Evolutionary conservation across 352 stramenopile species (phyloP).

Genomic region (Phytophthora constricta): DNA sequence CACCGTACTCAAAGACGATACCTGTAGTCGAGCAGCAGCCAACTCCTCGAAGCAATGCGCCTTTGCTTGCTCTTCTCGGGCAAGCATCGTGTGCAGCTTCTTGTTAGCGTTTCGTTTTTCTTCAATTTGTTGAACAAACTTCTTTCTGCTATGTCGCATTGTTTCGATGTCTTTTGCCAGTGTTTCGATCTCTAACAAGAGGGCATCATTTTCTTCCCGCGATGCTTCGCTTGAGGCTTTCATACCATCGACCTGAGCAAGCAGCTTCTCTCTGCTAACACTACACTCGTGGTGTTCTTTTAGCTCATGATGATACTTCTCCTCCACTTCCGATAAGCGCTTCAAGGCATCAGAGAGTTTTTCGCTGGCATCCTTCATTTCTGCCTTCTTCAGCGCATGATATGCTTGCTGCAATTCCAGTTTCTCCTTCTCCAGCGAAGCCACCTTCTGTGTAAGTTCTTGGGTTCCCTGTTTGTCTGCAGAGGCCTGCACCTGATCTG

Average conservation of each 20-base stretch:
- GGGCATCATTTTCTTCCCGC: slow-evolving; percentile 78
- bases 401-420: slow-evolving; percentile 41
- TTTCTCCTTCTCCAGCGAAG: slow-evolving; percentile 50
- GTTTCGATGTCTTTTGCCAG: slow-evolving; percentile 68
- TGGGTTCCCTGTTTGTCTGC: slow-evolving; percentile 43
- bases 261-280: slow-evolving; percentile 42
- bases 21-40: slow-evolving; percentile 68
- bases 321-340: slow-evolving; percentile 43
- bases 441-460: slow-evolving; percentile 50
- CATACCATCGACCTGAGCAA: slow-evolving; percentile 54
- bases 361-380: slow-evolving; percentile 44
- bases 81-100: slow-evolving; percentile 71
- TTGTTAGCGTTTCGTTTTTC: slow-evolving; percentile 81
- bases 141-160: slow-evolving; percentile 71
- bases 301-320: slow-evolving; percentile 42
- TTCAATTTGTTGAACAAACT: slow-evolving; percentile 77
- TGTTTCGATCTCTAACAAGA: slow-evolving; percentile 77
- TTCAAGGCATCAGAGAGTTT: slow-evolving; percentile 38
- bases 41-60: slow-evolving; percentile 81
- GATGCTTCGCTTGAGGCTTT: slow-evolving; percentile 55
- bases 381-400: background rate
- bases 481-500: slow-evolving; percentile 35
- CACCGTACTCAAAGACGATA: slow-evolving; percentile 73
- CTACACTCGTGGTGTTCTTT: slow-evolving; percentile 36
- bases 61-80: slow-evolving; percentile 75